phyloP scores from a whole-genome alignment of 352 stramenopile species.

The Phytophthora megakarya region DNA sequence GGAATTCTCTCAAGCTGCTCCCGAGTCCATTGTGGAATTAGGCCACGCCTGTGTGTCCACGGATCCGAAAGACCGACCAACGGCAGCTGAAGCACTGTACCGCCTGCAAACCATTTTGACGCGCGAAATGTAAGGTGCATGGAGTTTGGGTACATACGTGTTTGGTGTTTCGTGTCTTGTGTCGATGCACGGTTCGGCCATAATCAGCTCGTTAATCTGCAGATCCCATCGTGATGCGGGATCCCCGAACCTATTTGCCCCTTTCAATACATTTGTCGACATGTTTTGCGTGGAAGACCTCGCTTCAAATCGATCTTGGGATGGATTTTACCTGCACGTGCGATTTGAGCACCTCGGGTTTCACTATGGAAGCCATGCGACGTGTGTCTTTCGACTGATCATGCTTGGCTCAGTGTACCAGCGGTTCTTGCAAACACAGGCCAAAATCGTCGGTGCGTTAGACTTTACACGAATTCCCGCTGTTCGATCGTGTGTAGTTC shows the following conservation, averaged over 20 bases:
- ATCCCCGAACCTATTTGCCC: constrained; percentile 31
- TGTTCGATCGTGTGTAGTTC: not conserved
- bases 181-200: not conserved
- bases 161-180: constrained; percentile 1
- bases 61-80: constrained; percentile 37
- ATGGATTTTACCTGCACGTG: constrained; percentile 21
- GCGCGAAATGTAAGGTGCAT: constrained; percentile 17
- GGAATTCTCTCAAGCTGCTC: constrained; percentile 30
- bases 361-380: constrained; percentile 36
- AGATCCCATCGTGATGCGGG: constrained; percentile 14
- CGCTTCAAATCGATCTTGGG: constrained; percentile 23
- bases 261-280: constrained; percentile 27
- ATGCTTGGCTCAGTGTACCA: constrained; percentile 19
- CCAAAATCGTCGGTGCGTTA: not conserved
- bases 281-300: constrained; percentile 13
- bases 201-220: constrained; percentile 21
- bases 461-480: constrained; percentile 5
- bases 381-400: constrained; percentile 20
- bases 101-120: constrained; percentile 37
- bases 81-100: constrained; percentile 42
- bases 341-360: constrained; percentile 19
- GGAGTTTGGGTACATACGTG: not conserved
- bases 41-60: constrained; percentile 35
- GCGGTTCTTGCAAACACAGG: constrained; percentile 10
- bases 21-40: constrained; percentile 28